Percentiles rank a stretch among this genome's conserved stretches.
These are phyloP conservation scores for Serendipita sp. DNA, from an alignment of 768 basidiomycete species.

Conservation along the genomic window DNA sequence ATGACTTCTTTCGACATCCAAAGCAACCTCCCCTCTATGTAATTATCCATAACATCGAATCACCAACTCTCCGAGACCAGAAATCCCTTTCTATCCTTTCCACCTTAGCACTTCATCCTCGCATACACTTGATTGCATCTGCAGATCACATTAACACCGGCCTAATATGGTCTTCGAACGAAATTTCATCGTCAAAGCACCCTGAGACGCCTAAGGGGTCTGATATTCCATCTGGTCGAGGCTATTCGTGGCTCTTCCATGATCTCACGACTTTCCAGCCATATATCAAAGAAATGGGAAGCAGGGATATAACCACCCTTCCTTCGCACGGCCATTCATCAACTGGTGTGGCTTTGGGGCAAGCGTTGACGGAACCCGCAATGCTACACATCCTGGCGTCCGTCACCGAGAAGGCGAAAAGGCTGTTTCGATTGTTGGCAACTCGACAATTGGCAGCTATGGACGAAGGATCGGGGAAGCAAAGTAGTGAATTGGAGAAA, in stretches of 20 bases:
- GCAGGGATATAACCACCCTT: conserved; percentile 47
- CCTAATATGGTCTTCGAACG: conserved; percentile 65
- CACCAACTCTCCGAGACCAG: conserved; percentile 44
- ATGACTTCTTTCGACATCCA: conserved; percentile 36
- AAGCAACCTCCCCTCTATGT: conserved; percentile 45
- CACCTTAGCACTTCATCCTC: conserved; percentile 52
- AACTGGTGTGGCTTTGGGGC: neutral
- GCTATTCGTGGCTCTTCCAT: conserved; percentile 57
- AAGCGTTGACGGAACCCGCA: conserved; percentile 52
- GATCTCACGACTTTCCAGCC: conserved; percentile 73
- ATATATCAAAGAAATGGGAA: conserved; percentile 54
- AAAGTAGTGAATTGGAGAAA: conserved; percentile 19
- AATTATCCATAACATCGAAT: conserved; percentile 81
- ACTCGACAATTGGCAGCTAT: conserved; percentile 49
- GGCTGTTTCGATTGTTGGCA: conserved; percentile 60
- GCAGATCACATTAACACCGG: conserved; percentile 78
- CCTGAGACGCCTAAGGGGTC: conserved; percentile 9
- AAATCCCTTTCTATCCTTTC: conserved; percentile 53
- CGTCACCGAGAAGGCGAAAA: conserved; percentile 75
- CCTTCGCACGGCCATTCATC: conserved; percentile 25
- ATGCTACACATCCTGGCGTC: conserved; percentile 70
- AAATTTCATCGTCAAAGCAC: conserved; percentile 35
- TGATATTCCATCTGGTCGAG: conserved; percentile 9
- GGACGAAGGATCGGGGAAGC: conserved; percentile 18
- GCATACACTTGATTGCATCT: conserved; percentile 70